A percentile compares a stretch with the other conserved stretches of the same genome.
Conservation (phyloP, 768 basidiomycete species). For the Trametes maxima region DNA sequence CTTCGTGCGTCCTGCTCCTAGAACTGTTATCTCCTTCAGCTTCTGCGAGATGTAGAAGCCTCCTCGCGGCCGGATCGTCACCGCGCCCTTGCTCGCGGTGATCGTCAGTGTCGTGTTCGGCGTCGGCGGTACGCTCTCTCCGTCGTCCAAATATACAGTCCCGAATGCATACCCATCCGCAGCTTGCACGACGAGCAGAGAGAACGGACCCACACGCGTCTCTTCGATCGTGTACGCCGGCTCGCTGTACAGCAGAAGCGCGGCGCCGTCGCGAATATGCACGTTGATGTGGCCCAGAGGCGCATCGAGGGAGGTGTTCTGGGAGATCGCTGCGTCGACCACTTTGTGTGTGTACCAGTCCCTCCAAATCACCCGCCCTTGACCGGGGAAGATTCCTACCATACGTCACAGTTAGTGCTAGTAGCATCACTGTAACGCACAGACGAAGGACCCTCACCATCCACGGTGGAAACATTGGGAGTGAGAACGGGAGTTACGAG, state of each 20-base stretch:
- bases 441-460: slow-evolving; percentile 44
- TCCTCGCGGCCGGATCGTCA: slow-evolving; percentile 44
- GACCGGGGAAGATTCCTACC: slow-evolving; percentile 66
- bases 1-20: slow-evolving; percentile 44
- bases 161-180: slow-evolving; percentile 55
- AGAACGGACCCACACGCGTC: slow-evolving; percentile 62
- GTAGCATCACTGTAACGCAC: too few relatives aligned
- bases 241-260: slow-evolving; percentile 60
- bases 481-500: slow-evolving; percentile 76
- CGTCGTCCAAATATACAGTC: slow-evolving; percentile 71
- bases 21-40: slow-evolving; percentile 55
- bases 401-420: not conserved
- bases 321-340: slow-evolving; percentile 45
- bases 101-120: slow-evolving; percentile 54
- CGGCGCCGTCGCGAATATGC: slow-evolving; percentile 69
- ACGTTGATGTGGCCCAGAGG: slow-evolving; percentile 78
- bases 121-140: slow-evolving; percentile 59
- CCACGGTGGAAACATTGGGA: slow-evolving; percentile 68
- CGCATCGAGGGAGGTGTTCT: slow-evolving; percentile 55
- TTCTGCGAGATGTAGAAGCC: slow-evolving; percentile 48
- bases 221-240: slow-evolving; percentile 73
- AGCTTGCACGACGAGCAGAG: slow-evolving; percentile 60
- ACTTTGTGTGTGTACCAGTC: slow-evolving; percentile 74
- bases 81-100: slow-evolving; percentile 34
- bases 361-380: slow-evolving; percentile 61